Evolutionary conservation across 2,329 filamentous ascomycete species (phyloP).

Genomic region (Mycosphaerelloides madeirae): DNA sequence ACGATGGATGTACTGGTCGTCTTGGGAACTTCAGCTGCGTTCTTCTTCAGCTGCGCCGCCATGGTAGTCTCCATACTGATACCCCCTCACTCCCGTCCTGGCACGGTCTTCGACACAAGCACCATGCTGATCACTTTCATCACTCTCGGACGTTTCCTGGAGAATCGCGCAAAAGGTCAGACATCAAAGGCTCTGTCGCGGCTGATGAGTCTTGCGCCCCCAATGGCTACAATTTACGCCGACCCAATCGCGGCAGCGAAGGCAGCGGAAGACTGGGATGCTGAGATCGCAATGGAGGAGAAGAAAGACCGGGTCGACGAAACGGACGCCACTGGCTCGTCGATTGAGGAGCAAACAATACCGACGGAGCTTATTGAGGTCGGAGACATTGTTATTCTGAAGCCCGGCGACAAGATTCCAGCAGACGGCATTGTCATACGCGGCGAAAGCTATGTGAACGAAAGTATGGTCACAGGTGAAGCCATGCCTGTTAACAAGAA

Average conservation of each 20-base stretch:
- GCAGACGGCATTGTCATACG: slow-evolving; percentile 83
- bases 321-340: slow-evolving; percentile 48
- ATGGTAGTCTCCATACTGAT: slow-evolving; percentile 77
- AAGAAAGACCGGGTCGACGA: slow-evolving; percentile 29
- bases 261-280: slow-evolving; percentile 72
- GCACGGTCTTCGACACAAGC: slow-evolving; percentile 93
- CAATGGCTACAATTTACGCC: slow-evolving; percentile 93
- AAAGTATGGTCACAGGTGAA: slow-evolving; percentile 98
- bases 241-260: slow-evolving; percentile 94
- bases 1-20: slow-evolving; percentile 98
- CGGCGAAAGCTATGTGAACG: slow-evolving; percentile 89
- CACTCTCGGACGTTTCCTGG: slow-evolving; percentile 81
- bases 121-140: slow-evolving; percentile 98
- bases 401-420: slow-evolving; percentile 93
- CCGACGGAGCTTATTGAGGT: slow-evolving; percentile 92
- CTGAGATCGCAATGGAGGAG: slow-evolving; percentile 42
- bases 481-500: slow-evolving; percentile 91
- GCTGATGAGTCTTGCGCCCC: slow-evolving; percentile 92
- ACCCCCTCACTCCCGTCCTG: slow-evolving; percentile 73
- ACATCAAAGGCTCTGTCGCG: slow-evolving; percentile 89
- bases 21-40: slow-evolving; percentile 87
- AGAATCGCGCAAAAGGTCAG: slow-evolving; percentile 92
- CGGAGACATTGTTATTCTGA: slow-evolving; percentile 85
- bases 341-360: slow-evolving; percentile 77
- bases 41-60: slow-evolving; percentile 86